These are phyloP conservation scores for Phlyctochytrium planicorne DNA, from an alignment of 192 early-diverging fungal genomes.

Conservation along the genomic window DNA sequence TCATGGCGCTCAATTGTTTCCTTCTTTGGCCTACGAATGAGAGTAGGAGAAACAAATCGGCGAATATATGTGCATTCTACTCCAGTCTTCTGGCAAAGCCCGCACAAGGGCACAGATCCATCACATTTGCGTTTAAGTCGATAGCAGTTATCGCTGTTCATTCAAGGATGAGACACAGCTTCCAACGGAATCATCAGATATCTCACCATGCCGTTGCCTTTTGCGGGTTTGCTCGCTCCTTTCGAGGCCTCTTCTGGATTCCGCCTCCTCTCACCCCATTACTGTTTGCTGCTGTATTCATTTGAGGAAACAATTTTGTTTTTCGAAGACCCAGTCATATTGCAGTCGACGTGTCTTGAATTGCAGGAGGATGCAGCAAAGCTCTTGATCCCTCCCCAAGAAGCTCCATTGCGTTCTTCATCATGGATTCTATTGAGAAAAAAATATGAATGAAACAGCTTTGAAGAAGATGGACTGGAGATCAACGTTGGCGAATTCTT, in stretches of 20 bases:
- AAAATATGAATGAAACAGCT: no score
- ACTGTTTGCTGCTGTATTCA: no score
- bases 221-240: neutral
- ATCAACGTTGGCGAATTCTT: no score
- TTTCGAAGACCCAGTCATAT: no score
- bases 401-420: no score
- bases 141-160: conserved; percentile 1
- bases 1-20: no score
- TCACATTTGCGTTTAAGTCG: neutral
- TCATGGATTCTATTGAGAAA: no score
- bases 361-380: no score
- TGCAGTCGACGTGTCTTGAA: no score
- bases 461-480: no score
- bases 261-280: neutral
- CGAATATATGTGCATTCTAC: conserved; percentile 5
- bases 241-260: neutral
- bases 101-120: neutral
- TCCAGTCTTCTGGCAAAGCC: neutral
- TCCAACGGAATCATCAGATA: neutral
- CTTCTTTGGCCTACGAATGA: neutral
- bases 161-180: neutral
- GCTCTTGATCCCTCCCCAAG: no score
- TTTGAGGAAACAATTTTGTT: no score
- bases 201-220: neutral
- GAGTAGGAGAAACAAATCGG: neutral